These are phyloP conservation scores for Aspergillus sclerotiicarbonarius DNA, from an alignment of 495 filamentous ascomycete genomes.

Conservation along the genomic window DNA sequence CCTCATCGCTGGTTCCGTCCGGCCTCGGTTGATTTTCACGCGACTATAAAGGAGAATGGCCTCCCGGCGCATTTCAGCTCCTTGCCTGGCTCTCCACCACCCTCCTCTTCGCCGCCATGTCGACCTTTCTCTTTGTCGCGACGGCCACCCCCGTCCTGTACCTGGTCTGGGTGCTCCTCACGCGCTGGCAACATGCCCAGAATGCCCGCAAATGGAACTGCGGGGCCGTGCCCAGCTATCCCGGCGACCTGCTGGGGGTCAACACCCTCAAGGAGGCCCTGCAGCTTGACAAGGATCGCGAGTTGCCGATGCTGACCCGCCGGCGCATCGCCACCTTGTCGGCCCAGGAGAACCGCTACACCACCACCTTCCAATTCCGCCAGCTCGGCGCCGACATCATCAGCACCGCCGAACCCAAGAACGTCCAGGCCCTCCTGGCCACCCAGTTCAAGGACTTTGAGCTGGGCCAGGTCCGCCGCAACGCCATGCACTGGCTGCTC, in stretches of 20 bases:
- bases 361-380: slow-evolving; percentile 28
- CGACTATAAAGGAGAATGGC: too few relatives aligned
- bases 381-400: slow-evolving; percentile 29
- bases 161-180: background rate
- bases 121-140: background rate
- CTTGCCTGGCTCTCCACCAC: too few relatives aligned
- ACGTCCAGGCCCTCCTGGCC: slow-evolving; percentile 53
- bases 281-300: slow-evolving; percentile 29
- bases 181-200: slow-evolving; percentile 23
- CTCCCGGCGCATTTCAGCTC: too few relatives aligned
- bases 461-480: slow-evolving; percentile 34
- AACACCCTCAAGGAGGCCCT: slow-evolving; percentile 26
- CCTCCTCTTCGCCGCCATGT: background rate
- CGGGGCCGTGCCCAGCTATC: slow-evolving; percentile 28
- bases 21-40: too few relatives aligned
- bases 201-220: slow-evolving; percentile 31
- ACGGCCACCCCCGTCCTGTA: background rate
- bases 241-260: slow-evolving; percentile 34
- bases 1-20: too few relatives aligned
- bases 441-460: slow-evolving; percentile 55
- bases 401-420: slow-evolving; percentile 53
- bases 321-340: slow-evolving; percentile 23
- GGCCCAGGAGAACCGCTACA: slow-evolving; percentile 28
- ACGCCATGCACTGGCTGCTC: slow-evolving; percentile 38
- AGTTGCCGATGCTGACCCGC: slow-evolving; percentile 23